Evolutionary conservation across 345 rosid genomes (phyloP).

Genomic region (Linum usitatissimum): DNA sequence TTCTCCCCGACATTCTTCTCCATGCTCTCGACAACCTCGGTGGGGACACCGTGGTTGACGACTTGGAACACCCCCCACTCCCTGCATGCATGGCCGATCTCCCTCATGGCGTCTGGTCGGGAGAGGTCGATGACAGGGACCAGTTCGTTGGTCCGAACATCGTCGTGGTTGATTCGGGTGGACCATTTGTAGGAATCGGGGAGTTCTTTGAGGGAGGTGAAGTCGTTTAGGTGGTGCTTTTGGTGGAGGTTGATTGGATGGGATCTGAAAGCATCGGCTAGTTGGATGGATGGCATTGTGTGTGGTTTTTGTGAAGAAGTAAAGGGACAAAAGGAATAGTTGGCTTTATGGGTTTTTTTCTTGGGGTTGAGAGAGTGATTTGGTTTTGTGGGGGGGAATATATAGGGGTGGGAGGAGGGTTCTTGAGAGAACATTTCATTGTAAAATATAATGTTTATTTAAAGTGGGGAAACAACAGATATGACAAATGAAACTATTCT

Average conservation of each 20-base stretch:
- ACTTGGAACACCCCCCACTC: slow-evolving; percentile 78
- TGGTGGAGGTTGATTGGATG: slow-evolving; percentile 45
- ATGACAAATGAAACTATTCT: too few relatives aligned
- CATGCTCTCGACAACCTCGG: slow-evolving; percentile 29
- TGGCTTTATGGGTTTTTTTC: too few relatives aligned
- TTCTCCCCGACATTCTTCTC: slow-evolving; percentile 28
- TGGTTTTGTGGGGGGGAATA: too few relatives aligned
- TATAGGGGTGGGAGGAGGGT: too few relatives aligned
- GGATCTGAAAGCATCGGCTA: slow-evolving; percentile 39
- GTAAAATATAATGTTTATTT: too few relatives aligned
- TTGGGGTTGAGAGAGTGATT: too few relatives aligned
- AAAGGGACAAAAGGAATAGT: too few relatives aligned
- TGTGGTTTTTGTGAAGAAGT: too few relatives aligned
- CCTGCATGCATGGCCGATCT: slow-evolving; percentile 60
- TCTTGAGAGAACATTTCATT: too few relatives aligned
- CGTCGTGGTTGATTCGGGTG: slow-evolving; percentile 27
- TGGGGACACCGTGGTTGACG: slow-evolving; percentile 60
- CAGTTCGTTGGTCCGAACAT: slow-evolving; percentile 15
- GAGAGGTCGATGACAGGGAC: slow-evolving; percentile 61
- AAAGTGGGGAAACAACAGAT: too few relatives aligned
- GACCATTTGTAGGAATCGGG: slow-evolving; percentile 76
- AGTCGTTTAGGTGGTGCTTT: slow-evolving; percentile 31
- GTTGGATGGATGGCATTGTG: slow-evolving; percentile 45
- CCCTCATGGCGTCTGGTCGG: slow-evolving; percentile 36
- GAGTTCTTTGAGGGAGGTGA: slow-evolving; percentile 45